Evolutionary conservation across 495 filamentous ascomycete genomes (phyloP).

Genomic region (Lasiosphaeriaceae sp.): DNA sequence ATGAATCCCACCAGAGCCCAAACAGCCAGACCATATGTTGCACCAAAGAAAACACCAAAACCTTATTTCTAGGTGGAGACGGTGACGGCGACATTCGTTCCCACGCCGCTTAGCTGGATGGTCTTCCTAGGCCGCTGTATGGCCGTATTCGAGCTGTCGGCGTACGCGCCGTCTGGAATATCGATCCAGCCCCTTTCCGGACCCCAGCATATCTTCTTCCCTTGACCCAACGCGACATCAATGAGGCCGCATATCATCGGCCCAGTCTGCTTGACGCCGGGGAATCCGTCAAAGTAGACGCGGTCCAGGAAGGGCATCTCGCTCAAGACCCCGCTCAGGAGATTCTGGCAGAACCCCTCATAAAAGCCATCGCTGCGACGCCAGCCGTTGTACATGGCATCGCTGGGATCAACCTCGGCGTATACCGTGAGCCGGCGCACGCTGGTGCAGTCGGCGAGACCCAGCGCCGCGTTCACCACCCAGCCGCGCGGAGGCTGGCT

Average conservation of each 20-base stretch:
- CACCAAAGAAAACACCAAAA: background rate
- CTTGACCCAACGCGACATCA: conserved; percentile 45
- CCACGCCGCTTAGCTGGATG: conserved; percentile 2
- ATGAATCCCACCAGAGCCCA: no score
- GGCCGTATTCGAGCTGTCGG: background rate
- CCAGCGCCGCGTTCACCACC: conserved; percentile 62
- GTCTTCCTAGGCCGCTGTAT: background rate
- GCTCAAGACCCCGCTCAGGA: conserved; percentile 57
- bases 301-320: conserved; percentile 56
- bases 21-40: no score
- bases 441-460: conserved; percentile 58
- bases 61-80: background rate
- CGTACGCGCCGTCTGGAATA: conserved; percentile 25
- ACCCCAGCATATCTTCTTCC: conserved; percentile 63
- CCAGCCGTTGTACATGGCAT: conserved; percentile 69
- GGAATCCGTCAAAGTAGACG: conserved; percentile 73
- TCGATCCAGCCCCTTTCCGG: conserved; percentile 64
- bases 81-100: conserved; percentile 8
- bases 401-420: conserved; percentile 73
- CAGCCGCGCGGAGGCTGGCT: conserved; percentile 68
- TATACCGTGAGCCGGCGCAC: conserved; percentile 67
- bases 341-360: conserved; percentile 60
- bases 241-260: conserved; percentile 67
- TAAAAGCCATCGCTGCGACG: conserved; percentile 67
- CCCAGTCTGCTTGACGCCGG: conserved; percentile 64